phyloP scores from a whole-genome alignment of 208 protist genomes.

The Phytomonas serpens region DNA sequence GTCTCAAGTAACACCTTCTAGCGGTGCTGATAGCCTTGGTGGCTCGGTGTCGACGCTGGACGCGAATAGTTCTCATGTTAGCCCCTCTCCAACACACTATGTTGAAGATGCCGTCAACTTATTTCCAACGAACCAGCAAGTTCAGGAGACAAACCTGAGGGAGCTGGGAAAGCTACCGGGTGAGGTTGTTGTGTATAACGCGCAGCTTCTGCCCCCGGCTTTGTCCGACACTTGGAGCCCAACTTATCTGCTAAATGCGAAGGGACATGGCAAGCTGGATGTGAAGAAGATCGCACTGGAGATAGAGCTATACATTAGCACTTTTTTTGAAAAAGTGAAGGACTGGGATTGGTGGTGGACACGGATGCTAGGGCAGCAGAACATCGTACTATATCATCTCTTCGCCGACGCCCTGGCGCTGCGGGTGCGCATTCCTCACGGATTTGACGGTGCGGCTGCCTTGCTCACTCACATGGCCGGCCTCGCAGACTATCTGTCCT shows the following conservation, averaged over 20 bases:
- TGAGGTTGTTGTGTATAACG: conserved; percentile 42
- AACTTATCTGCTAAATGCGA: conserved; percentile 55
- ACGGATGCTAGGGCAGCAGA: conserved; percentile 12
- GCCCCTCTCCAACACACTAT: conserved; percentile 6
- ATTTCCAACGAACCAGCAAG: conserved; percentile 75
- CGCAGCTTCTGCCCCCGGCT: conserved; percentile 42
- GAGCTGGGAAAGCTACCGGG: conserved; percentile 58
- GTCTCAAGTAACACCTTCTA: neutral
- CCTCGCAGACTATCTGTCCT: conserved; percentile 13
- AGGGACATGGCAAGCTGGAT: conserved; percentile 14
- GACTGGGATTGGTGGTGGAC: conserved; percentile 18
- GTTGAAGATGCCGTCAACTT: conserved; percentile 66
- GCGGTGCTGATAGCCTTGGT: neutral
- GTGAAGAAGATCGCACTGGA: conserved; percentile 9
- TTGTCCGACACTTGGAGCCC: conserved; percentile 57
- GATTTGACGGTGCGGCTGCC: conserved; percentile 27
- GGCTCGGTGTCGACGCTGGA: neutral
- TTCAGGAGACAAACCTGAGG: conserved; percentile 43
- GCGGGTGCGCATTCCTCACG: conserved; percentile 57
- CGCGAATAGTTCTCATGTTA: neutral
- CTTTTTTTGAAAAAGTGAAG: conserved; percentile 16
- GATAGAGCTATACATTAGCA: conserved; percentile 24
- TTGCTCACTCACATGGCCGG: neutral
- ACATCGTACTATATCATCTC: conserved; percentile 67
- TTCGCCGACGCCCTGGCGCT: conserved; percentile 75